These are phyloP conservation scores for Plasmodium cynomolgi DNA, from an alignment of 169 alveolate genomes.

Conservation along the genomic window DNA sequence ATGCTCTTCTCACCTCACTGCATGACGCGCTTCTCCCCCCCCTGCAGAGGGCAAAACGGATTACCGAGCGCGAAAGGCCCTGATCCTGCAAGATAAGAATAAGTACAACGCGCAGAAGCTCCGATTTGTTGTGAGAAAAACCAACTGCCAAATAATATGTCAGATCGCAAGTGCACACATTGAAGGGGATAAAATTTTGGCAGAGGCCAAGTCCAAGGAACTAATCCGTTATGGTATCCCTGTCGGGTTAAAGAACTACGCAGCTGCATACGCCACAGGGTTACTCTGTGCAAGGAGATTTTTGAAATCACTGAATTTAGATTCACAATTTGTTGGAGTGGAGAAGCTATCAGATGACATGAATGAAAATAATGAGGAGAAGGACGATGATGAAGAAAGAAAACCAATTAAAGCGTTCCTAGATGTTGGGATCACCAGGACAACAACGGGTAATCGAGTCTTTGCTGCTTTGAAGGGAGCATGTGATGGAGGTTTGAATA, in stretches of 20 bases:
- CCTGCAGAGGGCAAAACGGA: slow-evolving; percentile 99
- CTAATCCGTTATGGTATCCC: slow-evolving; percentile 97
- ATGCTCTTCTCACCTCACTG: not conserved
- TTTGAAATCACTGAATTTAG: slow-evolving; percentile 94
- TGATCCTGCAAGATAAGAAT: slow-evolving; percentile 98
- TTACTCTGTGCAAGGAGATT: slow-evolving; percentile 98
- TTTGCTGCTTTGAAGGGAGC: slow-evolving; percentile 99
- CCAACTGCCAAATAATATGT: slow-evolving; percentile 95
- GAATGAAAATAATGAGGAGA: slow-evolving; percentile 96
- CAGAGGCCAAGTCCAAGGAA: slow-evolving; percentile 98
- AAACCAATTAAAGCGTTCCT: slow-evolving; percentile 99
- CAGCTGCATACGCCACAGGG: slow-evolving; percentile 99
- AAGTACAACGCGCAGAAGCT: slow-evolving; percentile 99
- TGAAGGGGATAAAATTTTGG: slow-evolving; percentile 97
- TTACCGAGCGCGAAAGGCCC: slow-evolving; percentile 98
- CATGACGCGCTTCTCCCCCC: not conserved
- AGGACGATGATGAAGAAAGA: slow-evolving; percentile 93
- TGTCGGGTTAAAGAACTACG: slow-evolving; percentile 99
- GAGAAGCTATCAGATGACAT: slow-evolving; percentile 91
- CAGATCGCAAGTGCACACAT: slow-evolving; percentile 97
- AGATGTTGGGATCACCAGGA: slow-evolving; percentile 99
- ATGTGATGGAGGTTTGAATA: slow-evolving; percentile 99
- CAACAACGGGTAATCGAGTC: slow-evolving; percentile 99
- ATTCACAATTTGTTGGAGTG: slow-evolving; percentile 93
- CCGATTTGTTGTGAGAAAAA: slow-evolving; percentile 98